A percentile compares a stretch with the other conserved stretches of the same genome.
phyloP scores from a whole-genome alignment of 2,329 filamentous ascomycete genomes.

The Cercospora zeina region DNA sequence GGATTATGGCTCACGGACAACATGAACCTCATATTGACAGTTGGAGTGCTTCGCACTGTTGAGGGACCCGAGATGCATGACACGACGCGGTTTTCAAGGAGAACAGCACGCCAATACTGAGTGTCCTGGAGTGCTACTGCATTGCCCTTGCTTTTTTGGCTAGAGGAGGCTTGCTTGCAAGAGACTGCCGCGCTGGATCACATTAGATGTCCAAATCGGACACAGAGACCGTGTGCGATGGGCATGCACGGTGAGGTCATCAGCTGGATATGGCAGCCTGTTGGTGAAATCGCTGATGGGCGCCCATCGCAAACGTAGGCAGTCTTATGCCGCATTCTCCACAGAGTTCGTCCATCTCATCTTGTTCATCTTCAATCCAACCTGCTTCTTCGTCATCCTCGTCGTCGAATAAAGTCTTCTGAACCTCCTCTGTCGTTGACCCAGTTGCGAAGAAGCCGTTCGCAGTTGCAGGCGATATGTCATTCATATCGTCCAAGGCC shows the following conservation, averaged over 20 bases:
- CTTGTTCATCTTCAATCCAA: constrained; percentile 31
- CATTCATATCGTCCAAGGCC: constrained; percentile 10
- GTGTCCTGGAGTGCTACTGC: not conserved
- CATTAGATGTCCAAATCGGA: not conserved
- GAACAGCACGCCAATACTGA: not conserved
- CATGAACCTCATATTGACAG: not conserved
- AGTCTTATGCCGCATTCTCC: constrained; percentile 55
- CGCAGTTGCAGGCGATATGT: not conserved
- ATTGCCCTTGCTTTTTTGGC: not conserved
- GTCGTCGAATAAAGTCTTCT: constrained; percentile 27
- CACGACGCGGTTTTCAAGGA: not conserved
- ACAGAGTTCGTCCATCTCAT: constrained; percentile 43
- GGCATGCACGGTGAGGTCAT: not conserved
- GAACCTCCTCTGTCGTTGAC: constrained; percentile 3
- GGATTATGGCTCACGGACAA: not conserved
- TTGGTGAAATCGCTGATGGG: constrained; percentile 57
- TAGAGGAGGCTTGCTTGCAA: not conserved
- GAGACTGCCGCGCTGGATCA: not conserved
- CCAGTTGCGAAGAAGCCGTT: not conserved
- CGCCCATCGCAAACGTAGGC: constrained; percentile 59
- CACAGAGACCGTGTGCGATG: not conserved
- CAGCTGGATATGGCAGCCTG: not conserved
- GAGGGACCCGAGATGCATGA: not conserved
- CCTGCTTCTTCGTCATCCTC: constrained; percentile 22
- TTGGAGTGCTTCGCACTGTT: no score